Evolutionary conservation across 768 basidiomycete species (phyloP).

Genomic region (Omphalotus guepiniiformis): DNA sequence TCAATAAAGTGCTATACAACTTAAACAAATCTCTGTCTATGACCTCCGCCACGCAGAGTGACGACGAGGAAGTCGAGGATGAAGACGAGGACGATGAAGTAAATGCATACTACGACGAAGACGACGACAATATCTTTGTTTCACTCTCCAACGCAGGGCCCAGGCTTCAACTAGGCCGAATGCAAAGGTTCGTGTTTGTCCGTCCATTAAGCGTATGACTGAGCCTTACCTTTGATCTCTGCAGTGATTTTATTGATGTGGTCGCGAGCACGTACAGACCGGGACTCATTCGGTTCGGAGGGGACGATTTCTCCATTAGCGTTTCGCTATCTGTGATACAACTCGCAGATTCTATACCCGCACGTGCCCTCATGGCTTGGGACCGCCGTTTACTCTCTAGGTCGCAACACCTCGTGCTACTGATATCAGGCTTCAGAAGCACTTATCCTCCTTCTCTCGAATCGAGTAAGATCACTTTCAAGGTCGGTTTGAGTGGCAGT

Average conservation of each 20-base stretch:
- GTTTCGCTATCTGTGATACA: slow-evolving; percentile 53
- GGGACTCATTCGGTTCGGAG: slow-evolving; percentile 48
- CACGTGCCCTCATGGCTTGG: slow-evolving; percentile 72
- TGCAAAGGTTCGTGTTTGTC: too few species aligned
- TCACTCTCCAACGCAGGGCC: too few species aligned
- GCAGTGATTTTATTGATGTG: slow-evolving; percentile 60
- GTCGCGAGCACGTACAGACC: slow-evolving; percentile 55
- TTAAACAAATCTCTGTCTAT: slow-evolving; percentile 20
- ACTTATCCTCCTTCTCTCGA: slow-evolving; percentile 42
- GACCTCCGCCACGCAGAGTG: slow-evolving; percentile 7
- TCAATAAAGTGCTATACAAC: slow-evolving; percentile 38
- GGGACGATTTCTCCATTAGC: slow-evolving; percentile 50
- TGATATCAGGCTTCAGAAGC: slow-evolving; percentile 53
- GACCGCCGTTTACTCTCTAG: slow-evolving; percentile 58
- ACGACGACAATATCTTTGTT: slow-evolving; percentile 3
- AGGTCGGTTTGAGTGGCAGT: slow-evolving; percentile 52
- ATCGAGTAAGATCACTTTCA: slow-evolving; percentile 38
- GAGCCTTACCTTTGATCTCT: slow-evolving; percentile 55
- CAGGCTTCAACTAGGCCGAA: too few species aligned
- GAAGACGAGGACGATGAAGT: slow-evolving; percentile 11
- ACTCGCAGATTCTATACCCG: slow-evolving; percentile 49
- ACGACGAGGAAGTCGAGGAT: slow-evolving; percentile 16
- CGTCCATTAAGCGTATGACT: too few species aligned
- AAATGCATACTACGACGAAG: neutral
- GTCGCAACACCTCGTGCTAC: slow-evolving; percentile 56